phyloP scores from a whole-genome alignment of 2,329 filamentous ascomycete species.

The Arthrobotrys musiformis region DNA sequence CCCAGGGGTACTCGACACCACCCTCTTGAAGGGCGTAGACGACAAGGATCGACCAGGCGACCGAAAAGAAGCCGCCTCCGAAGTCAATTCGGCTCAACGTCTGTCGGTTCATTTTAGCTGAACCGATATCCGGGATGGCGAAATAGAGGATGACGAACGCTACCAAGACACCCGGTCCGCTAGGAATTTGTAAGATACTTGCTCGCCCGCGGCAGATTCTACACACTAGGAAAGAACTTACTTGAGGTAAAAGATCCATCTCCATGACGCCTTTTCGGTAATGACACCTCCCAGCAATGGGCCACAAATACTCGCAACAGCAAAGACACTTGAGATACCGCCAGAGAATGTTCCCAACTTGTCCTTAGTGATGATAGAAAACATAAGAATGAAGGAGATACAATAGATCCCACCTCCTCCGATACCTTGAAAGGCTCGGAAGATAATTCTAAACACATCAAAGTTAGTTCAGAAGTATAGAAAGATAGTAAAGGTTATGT shows the following conservation, averaged over 20 bases:
- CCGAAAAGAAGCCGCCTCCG: constrained; percentile 60
- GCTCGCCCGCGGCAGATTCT: background rate
- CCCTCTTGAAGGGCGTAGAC: constrained; percentile 66
- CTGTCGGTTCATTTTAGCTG: constrained; percentile 56
- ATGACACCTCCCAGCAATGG: constrained; percentile 67
- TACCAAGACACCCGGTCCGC: constrained; percentile 60
- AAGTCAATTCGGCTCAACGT: constrained; percentile 61
- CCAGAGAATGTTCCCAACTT: constrained; percentile 61
- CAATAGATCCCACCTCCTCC: constrained; percentile 67
- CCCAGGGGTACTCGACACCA: constrained; percentile 65
- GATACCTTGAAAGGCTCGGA: constrained; percentile 64
- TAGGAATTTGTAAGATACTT: constrained; percentile 46
- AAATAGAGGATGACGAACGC: constrained; percentile 58
- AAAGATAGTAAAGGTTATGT: no score
- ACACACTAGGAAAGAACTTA: constrained; percentile 57
- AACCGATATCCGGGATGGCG: constrained; percentile 60
- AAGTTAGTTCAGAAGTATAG: background rate
- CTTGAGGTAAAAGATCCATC: constrained; percentile 68
- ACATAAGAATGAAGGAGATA: constrained; percentile 62
- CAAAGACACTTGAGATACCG: constrained; percentile 65
- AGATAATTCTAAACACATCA: constrained; percentile 60
- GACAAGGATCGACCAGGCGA: constrained; percentile 65
- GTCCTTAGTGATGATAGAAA: constrained; percentile 62
- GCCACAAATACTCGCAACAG: constrained; percentile 66
- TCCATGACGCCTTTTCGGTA: constrained; percentile 64